These are phyloP conservation scores for Immersiporthe knoxdaviesiana DNA, from an alignment of 2,329 filamentous ascomycete species.

Conservation along the genomic window DNA sequence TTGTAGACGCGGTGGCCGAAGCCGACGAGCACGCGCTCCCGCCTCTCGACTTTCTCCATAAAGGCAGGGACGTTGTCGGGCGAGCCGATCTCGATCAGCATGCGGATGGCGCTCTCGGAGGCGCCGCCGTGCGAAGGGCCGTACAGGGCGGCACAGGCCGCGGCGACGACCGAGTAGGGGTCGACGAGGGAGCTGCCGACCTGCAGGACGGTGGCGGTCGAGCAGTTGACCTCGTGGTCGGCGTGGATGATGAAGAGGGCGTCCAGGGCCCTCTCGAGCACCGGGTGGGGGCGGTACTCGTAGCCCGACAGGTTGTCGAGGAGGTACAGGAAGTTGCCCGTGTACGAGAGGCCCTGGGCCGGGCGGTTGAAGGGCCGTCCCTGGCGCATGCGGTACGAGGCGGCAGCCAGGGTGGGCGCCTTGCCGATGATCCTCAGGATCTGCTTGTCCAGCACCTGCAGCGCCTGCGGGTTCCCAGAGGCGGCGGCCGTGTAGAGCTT, in stretches of 20 bases:
- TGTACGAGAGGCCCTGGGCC: slow-evolving; percentile 51
- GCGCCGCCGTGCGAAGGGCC: slow-evolving; percentile 64
- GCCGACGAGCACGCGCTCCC: slow-evolving; percentile 56
- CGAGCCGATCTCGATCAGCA: slow-evolving; percentile 55
- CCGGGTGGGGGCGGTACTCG: slow-evolving; percentile 53
- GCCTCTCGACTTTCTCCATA: slow-evolving; percentile 53
- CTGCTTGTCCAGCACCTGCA: slow-evolving; percentile 53
- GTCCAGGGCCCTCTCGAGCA: slow-evolving; percentile 55
- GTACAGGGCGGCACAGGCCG: slow-evolving; percentile 56
- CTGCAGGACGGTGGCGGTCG: slow-evolving; percentile 59
- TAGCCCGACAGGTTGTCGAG: slow-evolving; percentile 53
- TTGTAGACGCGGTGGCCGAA: slow-evolving; percentile 61
- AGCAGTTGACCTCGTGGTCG: slow-evolving; percentile 63
- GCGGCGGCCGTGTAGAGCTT: slow-evolving; percentile 54
- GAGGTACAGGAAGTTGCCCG: slow-evolving; percentile 59
- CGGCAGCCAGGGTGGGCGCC: slow-evolving; percentile 53
- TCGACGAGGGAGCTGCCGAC: slow-evolving; percentile 60
- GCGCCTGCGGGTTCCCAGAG: slow-evolving; percentile 44
- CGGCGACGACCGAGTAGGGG: slow-evolving; percentile 56
- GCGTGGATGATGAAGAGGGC: slow-evolving; percentile 59
- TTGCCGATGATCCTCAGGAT: slow-evolving; percentile 57
- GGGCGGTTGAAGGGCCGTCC: slow-evolving; percentile 56
- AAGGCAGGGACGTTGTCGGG: slow-evolving; percentile 54
- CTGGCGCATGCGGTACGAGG: slow-evolving; percentile 56
- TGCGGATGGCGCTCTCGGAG: slow-evolving; percentile 59